Percentiles rank a stretch among this genome's conserved stretches.
Evolutionary conservation across 352 stramenopile species (phyloP).

Genomic region (Globisporangium megalacanthum): DNA sequence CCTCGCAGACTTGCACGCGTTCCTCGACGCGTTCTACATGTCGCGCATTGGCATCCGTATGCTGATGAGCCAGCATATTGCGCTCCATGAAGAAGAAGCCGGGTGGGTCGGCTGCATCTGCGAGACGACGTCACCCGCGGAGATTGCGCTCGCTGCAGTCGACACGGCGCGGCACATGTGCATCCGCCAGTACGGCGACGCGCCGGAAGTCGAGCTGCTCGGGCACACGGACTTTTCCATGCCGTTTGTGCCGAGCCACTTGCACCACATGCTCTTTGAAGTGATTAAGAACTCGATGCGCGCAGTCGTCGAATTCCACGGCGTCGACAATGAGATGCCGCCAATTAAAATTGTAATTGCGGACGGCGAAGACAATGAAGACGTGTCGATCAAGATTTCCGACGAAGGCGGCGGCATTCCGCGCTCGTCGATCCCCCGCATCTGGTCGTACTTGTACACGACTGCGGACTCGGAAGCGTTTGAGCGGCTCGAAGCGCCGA

Average conservation of each 20-base stretch:
- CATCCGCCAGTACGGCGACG: slow-evolving; percentile 98
- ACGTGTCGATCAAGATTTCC: slow-evolving; percentile 99
- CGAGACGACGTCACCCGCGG: slow-evolving; percentile 93
- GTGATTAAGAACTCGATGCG: slow-evolving; percentile 92
- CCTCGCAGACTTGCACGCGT: slow-evolving; percentile 94
- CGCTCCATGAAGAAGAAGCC: slow-evolving; percentile 88
- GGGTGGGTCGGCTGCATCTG: slow-evolving; percentile 94
- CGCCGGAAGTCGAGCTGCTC: slow-evolving; percentile 97
- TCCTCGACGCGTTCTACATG: slow-evolving; percentile 99
- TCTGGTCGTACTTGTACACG: slow-evolving; percentile 99
- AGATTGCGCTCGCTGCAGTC: slow-evolving; percentile 96
- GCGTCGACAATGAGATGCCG: slow-evolving; percentile 96
- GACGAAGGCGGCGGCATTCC: slow-evolving; percentile 99
- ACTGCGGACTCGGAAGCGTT: slow-evolving; percentile 95
- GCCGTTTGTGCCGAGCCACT: slow-evolving; percentile 93
- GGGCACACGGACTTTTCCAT: slow-evolving; percentile 98
- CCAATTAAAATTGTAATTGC: slow-evolving; percentile 99
- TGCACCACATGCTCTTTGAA: slow-evolving; percentile 99
- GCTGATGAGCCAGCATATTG: slow-evolving; percentile 99
- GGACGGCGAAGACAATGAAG: slow-evolving; percentile 98
- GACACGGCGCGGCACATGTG: slow-evolving; percentile 99
- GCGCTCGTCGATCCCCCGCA: slow-evolving; percentile 95
- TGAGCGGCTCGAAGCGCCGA: slow-evolving; percentile 82
- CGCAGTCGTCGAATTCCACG: slow-evolving; percentile 97
- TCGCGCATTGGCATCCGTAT: slow-evolving; percentile 99